Percentiles rank a stretch among this genome's conserved stretches.
phyloP scores from a whole-genome alignment of 805 yeast species.

The Pichia ethanolica region DNA sequence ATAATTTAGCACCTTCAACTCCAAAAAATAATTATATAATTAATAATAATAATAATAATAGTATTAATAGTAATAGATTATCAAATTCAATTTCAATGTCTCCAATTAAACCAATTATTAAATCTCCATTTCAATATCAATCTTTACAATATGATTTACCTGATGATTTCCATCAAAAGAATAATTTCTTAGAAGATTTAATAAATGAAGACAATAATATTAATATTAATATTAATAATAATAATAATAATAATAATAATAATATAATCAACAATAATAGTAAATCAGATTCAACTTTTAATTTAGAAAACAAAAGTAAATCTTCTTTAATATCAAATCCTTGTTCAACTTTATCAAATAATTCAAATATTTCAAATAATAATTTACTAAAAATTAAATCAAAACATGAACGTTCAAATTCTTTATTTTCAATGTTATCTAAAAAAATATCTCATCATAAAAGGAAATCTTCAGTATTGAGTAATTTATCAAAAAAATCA shows the following conservation, averaged over 20 bases:
- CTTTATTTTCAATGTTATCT: conserved; percentile 22
- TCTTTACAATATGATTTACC: conserved; percentile 28
- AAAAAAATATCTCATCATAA: conserved; percentile 21
- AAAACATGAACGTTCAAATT: conserved; percentile 10
- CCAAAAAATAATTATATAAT: conserved; percentile 10
- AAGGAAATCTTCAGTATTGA: conserved; percentile 19
- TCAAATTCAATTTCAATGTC: conserved; percentile 20
- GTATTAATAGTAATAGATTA: conserved; percentile 4
- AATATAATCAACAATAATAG: neutral
- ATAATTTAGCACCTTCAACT: conserved; percentile 18
- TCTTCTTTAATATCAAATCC: neutral
- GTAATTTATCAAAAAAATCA: conserved; percentile 13
- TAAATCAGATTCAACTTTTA: neutral
- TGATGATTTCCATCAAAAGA: conserved; percentile 18
- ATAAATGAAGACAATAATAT: neutral
- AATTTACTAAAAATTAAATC: neutral
- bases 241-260: neutral
- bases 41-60: neutral
- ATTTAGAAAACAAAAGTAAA: neutral
- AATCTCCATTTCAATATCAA: conserved; percentile 29
- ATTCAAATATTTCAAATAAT: neutral
- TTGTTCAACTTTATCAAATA: neutral
- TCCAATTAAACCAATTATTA: conserved; percentile 6
- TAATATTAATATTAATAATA: neutral
- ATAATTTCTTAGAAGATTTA: neutral